Evolutionary conservation across 257 asterid genomes (phyloP), one percentile per base, ranked within the genome.

Genomic region (Oldenlandia corymbosa): DNA sequence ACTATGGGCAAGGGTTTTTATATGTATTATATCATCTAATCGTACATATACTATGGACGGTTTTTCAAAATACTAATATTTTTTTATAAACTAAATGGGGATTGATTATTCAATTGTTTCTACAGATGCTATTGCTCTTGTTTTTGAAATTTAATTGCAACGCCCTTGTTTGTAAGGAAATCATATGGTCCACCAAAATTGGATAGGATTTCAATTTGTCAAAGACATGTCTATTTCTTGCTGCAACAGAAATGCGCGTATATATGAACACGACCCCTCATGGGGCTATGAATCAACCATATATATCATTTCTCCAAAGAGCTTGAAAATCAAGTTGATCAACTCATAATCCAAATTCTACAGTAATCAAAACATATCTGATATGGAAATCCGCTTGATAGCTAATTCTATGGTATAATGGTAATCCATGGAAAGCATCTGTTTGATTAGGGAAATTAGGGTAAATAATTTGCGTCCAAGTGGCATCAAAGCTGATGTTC

Each of bases 401-500:
- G 6, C 39, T 13, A 45, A 9, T 23, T 17, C 60, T 26, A 48
- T 67, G 7, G 63, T n/a, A n/a, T n/a, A n/a, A n/a, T n/a, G n/a
- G n/a, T 4, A 14, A 43, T 12, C 46, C 55, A 28, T 13, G 58
- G 65, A 32, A 57, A 57, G 71, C 26, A 67, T 5, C 37, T 58
- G 1, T 67, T n/a, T n/a, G n/a, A n/a, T 58, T 41, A 47, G 58
- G 7, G 0, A 13, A 47, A n/a, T n/a, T n/a, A 62, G 47, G 45
- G 34, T 2, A 28, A 32, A 34, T 34, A 34, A 20, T 84, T 18
- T 50, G 18, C 1, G 1, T 9, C 34, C 17, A 23, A 21, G 47
- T 16, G 16, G 30, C 28, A 66, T 58, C 36, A 74, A 64, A 64
- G 79, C 76, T 68, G 68, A 69, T 39, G 77, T 67, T 20, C 77